Evolutionary conservation across 2,329 filamentous ascomycete species (phyloP), one percentile per base, ranked within the genome.

Genomic region (Stagonosporopsis cucurbitacearum): DNA sequence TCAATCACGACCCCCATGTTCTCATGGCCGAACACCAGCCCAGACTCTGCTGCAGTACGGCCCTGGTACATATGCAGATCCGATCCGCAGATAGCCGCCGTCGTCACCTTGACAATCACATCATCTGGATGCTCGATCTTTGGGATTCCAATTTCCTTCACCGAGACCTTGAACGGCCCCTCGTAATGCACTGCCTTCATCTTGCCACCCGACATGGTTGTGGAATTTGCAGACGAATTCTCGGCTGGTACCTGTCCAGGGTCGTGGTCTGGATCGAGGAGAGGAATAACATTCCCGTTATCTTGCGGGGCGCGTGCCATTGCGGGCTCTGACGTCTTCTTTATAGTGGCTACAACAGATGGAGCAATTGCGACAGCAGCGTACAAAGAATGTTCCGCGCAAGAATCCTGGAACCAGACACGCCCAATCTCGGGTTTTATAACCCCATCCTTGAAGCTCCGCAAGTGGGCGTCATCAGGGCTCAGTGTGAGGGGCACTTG

Each of bases 151-250:
- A 86, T 80, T 22, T 88, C 82, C 64, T 86, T 81, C 45, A 89
- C 82, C n/a, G 82, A 81, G 57, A 88, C 85, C 70, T 84, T 82
- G 75, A 82, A 85, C 0, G 85, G 82, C 1, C 84, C 85, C 40
- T 85, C 81, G 63, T 88, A 88, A 66, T 86, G 85, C 51, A 88
- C 78, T 11, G 85, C 85, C 73, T 86, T 86, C 85, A 87, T 87
- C 23, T 76, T 79, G 3, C 57, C 44, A 30, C 15, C 36, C 11
- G 64, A 57, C 59, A 65, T 66, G 6, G 50, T 60, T 22, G 50
- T 40, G 8, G 52, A 36, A 11, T 50, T 55, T 8, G 25, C 12
- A 5, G 39, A 48, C 30, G 48, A 48, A 23, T 49, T 30, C 25
- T 54, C 50, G 13, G 56, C 58, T 17, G 51, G 54, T 48, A 58